Evolutionary conservation across 306 rosid genomes (phyloP).

Genomic region (Macrotyloma uniflorum): DNA sequence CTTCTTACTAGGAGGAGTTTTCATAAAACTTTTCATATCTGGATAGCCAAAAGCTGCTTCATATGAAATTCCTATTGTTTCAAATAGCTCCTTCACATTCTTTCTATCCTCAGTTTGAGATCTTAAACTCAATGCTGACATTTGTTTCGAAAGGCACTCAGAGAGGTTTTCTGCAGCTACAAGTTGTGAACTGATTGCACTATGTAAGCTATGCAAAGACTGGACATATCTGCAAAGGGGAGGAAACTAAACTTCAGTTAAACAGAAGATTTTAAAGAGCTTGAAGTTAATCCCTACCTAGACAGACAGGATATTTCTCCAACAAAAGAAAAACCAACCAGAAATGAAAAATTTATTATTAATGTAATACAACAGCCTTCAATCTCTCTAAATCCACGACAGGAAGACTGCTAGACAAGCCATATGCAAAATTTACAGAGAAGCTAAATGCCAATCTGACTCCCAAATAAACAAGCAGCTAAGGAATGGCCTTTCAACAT

Average conservation of each 20-base stretch:
- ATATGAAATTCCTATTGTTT: slow-evolving; percentile 86
- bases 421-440: neutral
- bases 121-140: slow-evolving; percentile 64
- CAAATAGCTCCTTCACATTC: slow-evolving; percentile 79
- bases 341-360: neutral
- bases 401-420: slow-evolving; percentile 26
- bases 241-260: slow-evolving; percentile 14
- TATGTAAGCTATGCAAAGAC: slow-evolving; percentile 73
- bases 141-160: slow-evolving; percentile 80
- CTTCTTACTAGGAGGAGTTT: slow-evolving; percentile 56
- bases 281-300: neutral
- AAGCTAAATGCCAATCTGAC: neutral
- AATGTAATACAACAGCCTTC: neutral
- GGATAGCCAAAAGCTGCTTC: slow-evolving; percentile 79
- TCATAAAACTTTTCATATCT: slow-evolving; percentile 46
- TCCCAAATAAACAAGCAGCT: neutral
- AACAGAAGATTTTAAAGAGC: neutral
- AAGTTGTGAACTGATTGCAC: slow-evolving; percentile 79
- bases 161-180: slow-evolving; percentile 88
- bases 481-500: slow-evolving; percentile 10
- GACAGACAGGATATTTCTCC: neutral
- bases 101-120: slow-evolving; percentile 60
- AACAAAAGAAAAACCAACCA: slow-evolving; percentile 2
- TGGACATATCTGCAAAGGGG: slow-evolving; percentile 59
- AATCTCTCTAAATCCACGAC: slow-evolving; percentile 25